phyloP scores from a whole-genome alignment of 768 basidiomycete genomes.

The Lactarius hengduanensis region DNA sequence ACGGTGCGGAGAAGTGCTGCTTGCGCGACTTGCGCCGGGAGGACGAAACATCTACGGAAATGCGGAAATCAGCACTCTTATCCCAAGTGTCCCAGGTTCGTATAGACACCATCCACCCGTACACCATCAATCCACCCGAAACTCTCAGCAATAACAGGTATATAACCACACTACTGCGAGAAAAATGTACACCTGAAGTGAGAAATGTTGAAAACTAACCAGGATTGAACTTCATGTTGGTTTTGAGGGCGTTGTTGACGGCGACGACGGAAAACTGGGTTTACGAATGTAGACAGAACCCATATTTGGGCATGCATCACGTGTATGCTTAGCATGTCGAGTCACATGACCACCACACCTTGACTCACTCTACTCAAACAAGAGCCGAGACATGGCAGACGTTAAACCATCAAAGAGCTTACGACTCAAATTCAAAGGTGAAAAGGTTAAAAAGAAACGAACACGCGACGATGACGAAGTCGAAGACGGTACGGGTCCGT shows the following conservation, averaged over 20 bases:
- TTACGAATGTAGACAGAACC: constrained; percentile 9
- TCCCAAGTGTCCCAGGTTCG: constrained; percentile 27
- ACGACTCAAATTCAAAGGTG: constrained; percentile 88
- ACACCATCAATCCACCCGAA: constrained; percentile 56
- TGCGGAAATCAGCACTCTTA: constrained; percentile 34
- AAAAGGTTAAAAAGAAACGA: constrained; percentile 80
- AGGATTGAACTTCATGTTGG: constrained; percentile 83
- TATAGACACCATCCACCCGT: constrained; percentile 16
- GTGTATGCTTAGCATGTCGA: not conserved
- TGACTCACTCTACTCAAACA: constrained; percentile 28
- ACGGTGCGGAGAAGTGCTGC: constrained; percentile 95
- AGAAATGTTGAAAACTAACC: constrained; percentile 53
- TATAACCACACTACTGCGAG: constrained; percentile 30
- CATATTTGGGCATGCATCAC: constrained; percentile 29
- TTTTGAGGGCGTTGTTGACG: constrained; percentile 52
- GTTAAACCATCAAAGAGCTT: constrained; percentile 17
- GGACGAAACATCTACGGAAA: constrained; percentile 71
- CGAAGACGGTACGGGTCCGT: constrained; percentile 45
- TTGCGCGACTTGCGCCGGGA: constrained; percentile 98
- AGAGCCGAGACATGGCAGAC: constrained; percentile 37
- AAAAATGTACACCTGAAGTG: constrained; percentile 29
- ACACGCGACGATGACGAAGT: constrained; percentile 53
- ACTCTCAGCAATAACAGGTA: constrained; percentile 32
- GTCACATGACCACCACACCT: constrained; percentile 4
- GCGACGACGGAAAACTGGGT: constrained; percentile 39